phyloP scores from a whole-genome alignment of 2,329 filamentous ascomycete genomes.

The Sporothrix variecibatus region DNA sequence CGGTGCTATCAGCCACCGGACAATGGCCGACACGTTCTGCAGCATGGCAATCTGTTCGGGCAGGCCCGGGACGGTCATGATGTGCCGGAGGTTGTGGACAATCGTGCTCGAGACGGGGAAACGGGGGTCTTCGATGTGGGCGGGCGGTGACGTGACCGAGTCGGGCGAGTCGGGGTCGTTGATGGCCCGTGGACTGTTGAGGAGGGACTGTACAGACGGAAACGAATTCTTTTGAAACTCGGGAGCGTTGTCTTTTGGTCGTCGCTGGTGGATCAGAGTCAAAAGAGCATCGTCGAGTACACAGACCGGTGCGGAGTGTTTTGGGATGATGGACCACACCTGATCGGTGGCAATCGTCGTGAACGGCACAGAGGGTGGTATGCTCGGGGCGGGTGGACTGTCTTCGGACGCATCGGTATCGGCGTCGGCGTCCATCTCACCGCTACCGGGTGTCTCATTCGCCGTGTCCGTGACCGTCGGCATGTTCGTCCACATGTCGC shows the following conservation, averaged over 20 bases:
- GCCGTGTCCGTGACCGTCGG: neutral
- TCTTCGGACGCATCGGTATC: neutral
- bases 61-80: neutral
- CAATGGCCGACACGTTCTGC: neutral
- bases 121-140: neutral
- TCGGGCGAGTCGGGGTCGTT: neutral
- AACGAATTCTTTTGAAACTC: neutral
- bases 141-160: neutral
- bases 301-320: neutral
- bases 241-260: neutral
- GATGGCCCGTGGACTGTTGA: neutral
- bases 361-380: neutral
- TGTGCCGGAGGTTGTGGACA: neutral
- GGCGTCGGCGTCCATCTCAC: neutral
- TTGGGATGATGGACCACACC: neutral
- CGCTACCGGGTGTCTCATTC: neutral
- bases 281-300: neutral
- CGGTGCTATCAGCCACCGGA: neutral
- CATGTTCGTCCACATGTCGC: neutral
- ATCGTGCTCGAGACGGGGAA: neutral
- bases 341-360: neutral
- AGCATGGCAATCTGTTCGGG: conserved; percentile 10
- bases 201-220: neutral
- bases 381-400: neutral
- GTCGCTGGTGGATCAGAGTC: neutral